phyloP scores from a whole-genome alignment of 2,329 filamentous ascomycete genomes.

The Penicillium sp. region DNA sequence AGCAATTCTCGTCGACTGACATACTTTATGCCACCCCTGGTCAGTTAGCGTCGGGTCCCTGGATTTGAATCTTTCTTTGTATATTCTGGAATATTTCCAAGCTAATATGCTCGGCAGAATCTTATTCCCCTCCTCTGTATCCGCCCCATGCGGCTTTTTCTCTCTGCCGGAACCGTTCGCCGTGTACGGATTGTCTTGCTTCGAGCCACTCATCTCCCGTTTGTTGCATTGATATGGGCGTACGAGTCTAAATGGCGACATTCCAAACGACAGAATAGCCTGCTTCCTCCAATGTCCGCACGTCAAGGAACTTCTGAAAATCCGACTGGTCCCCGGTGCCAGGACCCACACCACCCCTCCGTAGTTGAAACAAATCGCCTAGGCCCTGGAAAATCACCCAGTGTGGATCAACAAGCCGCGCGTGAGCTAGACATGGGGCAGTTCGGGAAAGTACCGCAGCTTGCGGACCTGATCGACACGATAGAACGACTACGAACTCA shows the following conservation, averaged over 20 bases:
- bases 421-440: conserved; percentile 23
- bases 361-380: conserved; percentile 21
- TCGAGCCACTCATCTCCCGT: conserved; percentile 58
- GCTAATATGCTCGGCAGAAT: conserved; percentile 46
- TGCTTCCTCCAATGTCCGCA: conserved; percentile 22
- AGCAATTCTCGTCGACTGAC: conserved; percentile 48
- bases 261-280: conserved; percentile 13
- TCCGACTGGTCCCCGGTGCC: conserved; percentile 24
- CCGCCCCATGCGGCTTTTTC: conserved; percentile 56
- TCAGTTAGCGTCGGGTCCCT: conserved; percentile 27
- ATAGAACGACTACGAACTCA: conserved; percentile 36
- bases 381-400: conserved; percentile 21
- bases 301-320: conserved; percentile 21
- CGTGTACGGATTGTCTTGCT: conserved; percentile 57
- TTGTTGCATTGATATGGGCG: conserved; percentile 56
- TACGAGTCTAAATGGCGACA: conserved; percentile 47
- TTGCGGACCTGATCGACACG: conserved; percentile 35
- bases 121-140: conserved; percentile 57
- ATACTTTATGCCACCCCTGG: conserved; percentile 48
- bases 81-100: conserved; percentile 12
- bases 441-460: conserved; percentile 23
- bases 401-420: conserved; percentile 25
- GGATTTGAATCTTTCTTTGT: conserved; percentile 2
- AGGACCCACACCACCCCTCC: conserved; percentile 26
- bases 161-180: conserved; percentile 55